A percentile compares a stretch with the other conserved stretches of the same genome.
These are phyloP conservation scores for Pholiota conissans DNA, from an alignment of 768 basidiomycete species.

Conservation along the genomic window DNA sequence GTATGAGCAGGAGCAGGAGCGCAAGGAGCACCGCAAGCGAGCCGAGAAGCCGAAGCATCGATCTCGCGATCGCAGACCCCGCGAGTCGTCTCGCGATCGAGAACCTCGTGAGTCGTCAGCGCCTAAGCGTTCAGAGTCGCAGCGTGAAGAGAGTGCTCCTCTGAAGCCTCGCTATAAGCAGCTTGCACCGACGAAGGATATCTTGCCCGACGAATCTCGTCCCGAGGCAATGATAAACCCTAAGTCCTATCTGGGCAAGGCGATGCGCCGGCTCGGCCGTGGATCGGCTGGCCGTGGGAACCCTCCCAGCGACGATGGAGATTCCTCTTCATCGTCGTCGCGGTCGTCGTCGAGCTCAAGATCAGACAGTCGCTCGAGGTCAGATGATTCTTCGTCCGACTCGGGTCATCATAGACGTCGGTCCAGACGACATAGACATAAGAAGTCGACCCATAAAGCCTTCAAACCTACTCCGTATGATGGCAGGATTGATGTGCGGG, in stretches of 20 bases:
- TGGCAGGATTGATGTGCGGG: slow-evolving; percentile 9
- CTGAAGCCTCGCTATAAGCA: not conserved
- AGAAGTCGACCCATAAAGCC: not conserved
- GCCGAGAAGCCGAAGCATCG: no score
- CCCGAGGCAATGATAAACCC: not conserved
- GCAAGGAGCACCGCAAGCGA: no score
- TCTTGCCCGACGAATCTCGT: not conserved
- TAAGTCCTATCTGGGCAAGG: not conserved
- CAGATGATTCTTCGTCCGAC: not conserved
- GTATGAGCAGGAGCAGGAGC: not conserved
- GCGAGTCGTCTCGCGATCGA: no score
- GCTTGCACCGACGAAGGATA: not conserved
- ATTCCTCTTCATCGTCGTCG: not conserved
- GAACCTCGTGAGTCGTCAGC: no score
- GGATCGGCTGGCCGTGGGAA: not conserved
- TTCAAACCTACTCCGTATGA: slow-evolving; percentile 2
- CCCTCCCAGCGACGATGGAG: not conserved
- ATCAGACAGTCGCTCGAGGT: not conserved
- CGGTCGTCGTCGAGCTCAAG: not conserved
- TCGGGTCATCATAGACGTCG: not conserved
- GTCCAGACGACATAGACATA: not conserved
- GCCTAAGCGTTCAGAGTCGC: no score
- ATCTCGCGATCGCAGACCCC: no score
- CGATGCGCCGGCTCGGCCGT: no score
- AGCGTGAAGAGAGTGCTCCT: not conserved